Conservation (phyloP, 2,329 filamentous ascomycete genomes). For the Fusarium illudens region DNA sequence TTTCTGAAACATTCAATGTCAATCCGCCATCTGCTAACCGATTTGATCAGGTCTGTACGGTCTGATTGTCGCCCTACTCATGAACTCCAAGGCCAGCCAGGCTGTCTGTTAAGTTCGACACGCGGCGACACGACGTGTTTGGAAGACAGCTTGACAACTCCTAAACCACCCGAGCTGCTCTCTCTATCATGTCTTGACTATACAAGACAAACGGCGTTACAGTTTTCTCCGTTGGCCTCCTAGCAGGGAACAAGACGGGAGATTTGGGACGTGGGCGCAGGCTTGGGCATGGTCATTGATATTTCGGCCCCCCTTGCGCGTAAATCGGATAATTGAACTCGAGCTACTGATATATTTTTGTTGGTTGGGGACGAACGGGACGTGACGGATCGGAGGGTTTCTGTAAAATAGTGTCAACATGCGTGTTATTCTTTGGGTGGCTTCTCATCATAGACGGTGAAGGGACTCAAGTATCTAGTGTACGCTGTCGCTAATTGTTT, state of each 20-base stretch:
- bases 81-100: constrained; percentile 92
- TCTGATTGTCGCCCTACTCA: constrained; percentile 96
- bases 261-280: constrained; percentile 37
- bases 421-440: constrained; percentile 51
- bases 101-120: constrained; percentile 57
- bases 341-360: constrained; percentile 30
- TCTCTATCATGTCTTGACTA: constrained; percentile 36
- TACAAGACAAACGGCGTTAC: constrained; percentile 37
- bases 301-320: constrained; percentile 27
- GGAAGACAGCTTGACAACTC: constrained; percentile 49
- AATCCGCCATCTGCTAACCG: constrained; percentile 34
- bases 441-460: constrained; percentile 59
- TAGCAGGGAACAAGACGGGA: constrained; percentile 22
- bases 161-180: constrained; percentile 40
- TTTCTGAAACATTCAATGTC: constrained; percentile 32
- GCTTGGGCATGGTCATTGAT: constrained; percentile 33
- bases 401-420: constrained; percentile 62
- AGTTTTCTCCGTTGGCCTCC: constrained; percentile 31
- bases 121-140: constrained; percentile 17
- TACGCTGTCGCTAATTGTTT: constrained; percentile 50
- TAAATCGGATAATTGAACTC: constrained; percentile 39
- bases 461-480: constrained; percentile 53
- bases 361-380: constrained; percentile 33
- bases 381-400: constrained; percentile 43
- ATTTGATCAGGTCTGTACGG: constrained; percentile 85